Evolutionary conservation across 2,329 filamentous ascomycete genomes (phyloP).

Genomic region (Tolypocladium endophyticum): DNA sequence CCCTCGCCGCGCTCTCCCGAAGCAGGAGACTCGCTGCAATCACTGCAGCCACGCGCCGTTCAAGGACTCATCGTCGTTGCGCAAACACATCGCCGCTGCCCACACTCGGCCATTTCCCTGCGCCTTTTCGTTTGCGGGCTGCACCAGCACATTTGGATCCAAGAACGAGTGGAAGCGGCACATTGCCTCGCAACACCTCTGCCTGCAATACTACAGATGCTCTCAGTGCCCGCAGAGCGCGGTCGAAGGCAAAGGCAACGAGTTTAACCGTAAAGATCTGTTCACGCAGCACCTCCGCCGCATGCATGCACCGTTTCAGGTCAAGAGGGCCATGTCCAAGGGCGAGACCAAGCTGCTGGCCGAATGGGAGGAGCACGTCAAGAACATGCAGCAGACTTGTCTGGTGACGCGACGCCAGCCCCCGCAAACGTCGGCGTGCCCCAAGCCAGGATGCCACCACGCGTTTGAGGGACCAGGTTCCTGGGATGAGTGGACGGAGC

Average conservation of each 20-base stretch:
- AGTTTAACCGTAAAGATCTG: constrained; percentile 91
- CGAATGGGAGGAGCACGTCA: constrained; percentile 56
- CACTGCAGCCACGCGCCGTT: constrained; percentile 55
- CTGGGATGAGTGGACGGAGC: constrained; percentile 90
- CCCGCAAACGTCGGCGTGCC: constrained; percentile 62
- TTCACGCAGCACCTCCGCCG: constrained; percentile 90
- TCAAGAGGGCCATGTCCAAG: constrained; percentile 46
- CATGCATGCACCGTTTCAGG: constrained; percentile 73
- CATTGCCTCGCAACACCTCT: constrained; percentile 81
- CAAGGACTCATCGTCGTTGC: constrained; percentile 54
- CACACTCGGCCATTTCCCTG: constrained; percentile 73
- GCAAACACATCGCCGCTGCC: constrained; percentile 57
- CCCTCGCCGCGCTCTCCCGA: constrained; percentile 36
- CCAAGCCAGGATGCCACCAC: constrained; percentile 58
- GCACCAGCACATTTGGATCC: constrained; percentile 71
- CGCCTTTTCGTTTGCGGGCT: constrained; percentile 76
- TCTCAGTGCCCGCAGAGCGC: constrained; percentile 46
- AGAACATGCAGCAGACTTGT: constrained; percentile 65
- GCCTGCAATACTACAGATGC: constrained; percentile 53
- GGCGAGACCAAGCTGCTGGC: constrained; percentile 47
- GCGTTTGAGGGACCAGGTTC: constrained; percentile 61
- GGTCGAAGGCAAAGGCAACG: constrained; percentile 47
- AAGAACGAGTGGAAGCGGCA: constrained; percentile 99
- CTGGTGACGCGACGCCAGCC: constrained; percentile 57
- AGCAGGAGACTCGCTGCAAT: constrained; percentile 51